Evolutionary conservation across 225 moss, liverwort and hornwort species (phyloP).

Genomic region (Physcomitrellopsis africana): DNA sequence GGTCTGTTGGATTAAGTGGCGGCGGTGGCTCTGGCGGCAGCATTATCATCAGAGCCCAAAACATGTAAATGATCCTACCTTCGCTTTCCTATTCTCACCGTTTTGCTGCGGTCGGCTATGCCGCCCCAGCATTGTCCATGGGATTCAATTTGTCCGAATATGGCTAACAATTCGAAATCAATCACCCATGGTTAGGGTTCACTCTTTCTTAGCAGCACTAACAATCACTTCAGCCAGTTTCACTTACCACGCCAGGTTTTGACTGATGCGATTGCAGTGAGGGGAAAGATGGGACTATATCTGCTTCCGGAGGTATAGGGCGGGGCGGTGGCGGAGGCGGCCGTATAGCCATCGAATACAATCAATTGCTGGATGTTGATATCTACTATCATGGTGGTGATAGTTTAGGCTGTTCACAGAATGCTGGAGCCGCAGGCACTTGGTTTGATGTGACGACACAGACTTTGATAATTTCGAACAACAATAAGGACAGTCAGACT

Average conservation of each 20-base stretch:
- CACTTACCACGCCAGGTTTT: not conserved
- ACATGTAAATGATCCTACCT: constrained; percentile 48
- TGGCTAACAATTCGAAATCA: too few species aligned
- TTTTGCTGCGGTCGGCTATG: constrained; percentile 10
- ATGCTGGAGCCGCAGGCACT: constrained; percentile 89
- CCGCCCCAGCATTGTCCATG: not conserved
- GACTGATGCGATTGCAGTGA: constrained; percentile 38
- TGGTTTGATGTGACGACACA: constrained; percentile 58
- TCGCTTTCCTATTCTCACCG: not conserved
- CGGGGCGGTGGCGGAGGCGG: constrained; percentile 89
- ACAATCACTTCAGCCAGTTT: too few species aligned
- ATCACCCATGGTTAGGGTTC: not conserved
- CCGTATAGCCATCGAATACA: constrained; percentile 60
- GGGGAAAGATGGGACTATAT: constrained; percentile 56
- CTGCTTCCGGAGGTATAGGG: constrained; percentile 83
- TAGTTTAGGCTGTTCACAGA: constrained; percentile 77
- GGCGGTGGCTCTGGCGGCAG: constrained; percentile 97
- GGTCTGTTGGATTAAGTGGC: constrained; percentile 62
- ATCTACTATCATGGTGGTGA: constrained; percentile 69
- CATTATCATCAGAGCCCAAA: constrained; percentile 52
- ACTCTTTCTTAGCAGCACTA: too few species aligned
- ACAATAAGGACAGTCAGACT: constrained; percentile 65
- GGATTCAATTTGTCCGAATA: too few species aligned
- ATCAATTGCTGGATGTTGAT: constrained; percentile 48
- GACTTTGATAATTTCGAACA: constrained; percentile 71